Evolutionary conservation across 352 stramenopile genomes (phyloP).

Genomic region (Pythium oligandrum): DNA sequence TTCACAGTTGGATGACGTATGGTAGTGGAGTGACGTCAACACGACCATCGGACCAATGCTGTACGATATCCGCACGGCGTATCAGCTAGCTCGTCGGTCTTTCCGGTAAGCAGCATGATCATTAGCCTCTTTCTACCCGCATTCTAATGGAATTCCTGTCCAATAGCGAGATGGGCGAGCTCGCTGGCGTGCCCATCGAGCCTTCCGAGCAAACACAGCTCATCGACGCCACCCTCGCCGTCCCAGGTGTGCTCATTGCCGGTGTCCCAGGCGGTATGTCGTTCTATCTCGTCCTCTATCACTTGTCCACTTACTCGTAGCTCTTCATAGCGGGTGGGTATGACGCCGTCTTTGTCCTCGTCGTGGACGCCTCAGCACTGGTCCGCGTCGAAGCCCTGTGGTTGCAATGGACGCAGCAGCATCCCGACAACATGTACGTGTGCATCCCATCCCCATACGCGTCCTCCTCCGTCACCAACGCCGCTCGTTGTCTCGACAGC

Average conservation of each 20-base stretch:
- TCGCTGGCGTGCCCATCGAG: slow-evolving; percentile 91
- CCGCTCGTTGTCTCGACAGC: slow-evolving; percentile 12
- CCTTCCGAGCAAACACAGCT: slow-evolving; percentile 89
- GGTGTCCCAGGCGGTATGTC: slow-evolving; percentile 88
- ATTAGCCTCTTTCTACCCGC: neutral
- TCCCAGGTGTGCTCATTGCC: slow-evolving; percentile 92
- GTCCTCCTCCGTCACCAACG: slow-evolving; percentile 1
- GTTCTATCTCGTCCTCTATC: neutral
- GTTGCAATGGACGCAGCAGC: slow-evolving; percentile 48
- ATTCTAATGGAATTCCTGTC: neutral
- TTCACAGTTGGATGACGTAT: neutral
- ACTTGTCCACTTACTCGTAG: neutral
- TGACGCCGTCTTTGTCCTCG: slow-evolving; percentile 93
- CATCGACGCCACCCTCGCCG: slow-evolving; percentile 88
- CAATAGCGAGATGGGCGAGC: slow-evolving; percentile 81
- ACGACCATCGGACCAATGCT: slow-evolving; percentile 35
- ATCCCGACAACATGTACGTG: slow-evolving; percentile 42
- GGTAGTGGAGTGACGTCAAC: slow-evolving; percentile 43
- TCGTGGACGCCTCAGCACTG: slow-evolving; percentile 55
- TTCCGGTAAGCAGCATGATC: slow-evolving; percentile 38
- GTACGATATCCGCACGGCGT: slow-evolving; percentile 56
- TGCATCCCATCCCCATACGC: neutral
- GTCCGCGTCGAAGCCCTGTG: slow-evolving; percentile 71
- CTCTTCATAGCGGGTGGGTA: slow-evolving; percentile 86
- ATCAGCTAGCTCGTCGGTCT: slow-evolving; percentile 65